Conservation (phyloP, 768 basidiomycete genomes). For the Termitomyces heimii region DNA sequence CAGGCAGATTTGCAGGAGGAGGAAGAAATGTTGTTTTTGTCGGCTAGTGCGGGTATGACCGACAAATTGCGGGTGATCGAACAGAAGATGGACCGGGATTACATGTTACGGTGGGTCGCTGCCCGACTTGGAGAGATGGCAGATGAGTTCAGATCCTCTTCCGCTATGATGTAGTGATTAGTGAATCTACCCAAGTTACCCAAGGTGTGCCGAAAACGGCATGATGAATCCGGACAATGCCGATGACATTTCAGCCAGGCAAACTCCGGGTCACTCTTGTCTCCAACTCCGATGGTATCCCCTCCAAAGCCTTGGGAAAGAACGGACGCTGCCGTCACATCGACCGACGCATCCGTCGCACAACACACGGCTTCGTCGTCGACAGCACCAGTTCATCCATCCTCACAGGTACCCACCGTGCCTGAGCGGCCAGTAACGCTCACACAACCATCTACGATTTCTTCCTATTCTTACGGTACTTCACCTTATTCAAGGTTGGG, state of each 20-base stretch:
- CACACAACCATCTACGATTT: conserved; percentile 29
- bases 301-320: conserved; percentile 92
- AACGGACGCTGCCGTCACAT: conserved; percentile 32
- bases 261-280: not conserved
- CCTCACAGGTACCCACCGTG: conserved; percentile 30
- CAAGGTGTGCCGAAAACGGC: not conserved
- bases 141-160: not conserved
- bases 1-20: conserved; percentile 4
- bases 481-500: conserved; percentile 40
- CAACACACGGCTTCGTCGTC: conserved; percentile 22
- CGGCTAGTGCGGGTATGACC: conserved; percentile 15
- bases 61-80: conserved; percentile 22
- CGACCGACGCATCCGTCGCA: conserved; percentile 16
- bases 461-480: conserved; percentile 37
- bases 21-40: conserved; percentile 15
- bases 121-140: conserved; percentile 7
- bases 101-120: conserved; percentile 20
- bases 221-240: not conserved
- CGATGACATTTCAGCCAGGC: not conserved
- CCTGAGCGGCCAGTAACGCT: conserved; percentile 63
- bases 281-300: conserved; percentile 51
- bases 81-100: conserved; percentile 15
- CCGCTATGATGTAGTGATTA: not conserved
- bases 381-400: conserved; percentile 14
- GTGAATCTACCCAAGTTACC: not conserved